Base-by-base conservation (phyloP, 1,139 yeast genomes). In the Blastobotrys niveus region DNA sequence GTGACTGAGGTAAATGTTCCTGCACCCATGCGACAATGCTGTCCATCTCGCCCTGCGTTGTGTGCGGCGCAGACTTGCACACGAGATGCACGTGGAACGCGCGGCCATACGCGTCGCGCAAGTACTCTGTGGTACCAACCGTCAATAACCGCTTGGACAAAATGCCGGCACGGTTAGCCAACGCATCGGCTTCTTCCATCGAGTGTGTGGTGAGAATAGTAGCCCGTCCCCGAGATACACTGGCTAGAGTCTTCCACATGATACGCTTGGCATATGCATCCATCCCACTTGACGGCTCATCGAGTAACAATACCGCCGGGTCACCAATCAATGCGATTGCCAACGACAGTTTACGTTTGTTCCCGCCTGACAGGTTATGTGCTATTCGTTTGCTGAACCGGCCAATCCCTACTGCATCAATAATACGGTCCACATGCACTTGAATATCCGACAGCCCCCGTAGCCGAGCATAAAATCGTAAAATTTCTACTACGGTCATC, bases 301-400 rank as follows among this genome's bases (percentile, higher is more conserved):
- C 96, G 68, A 88, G 80, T 67, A 88, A 77, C 70, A 88, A 77
- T 64, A 88, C 89, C 47, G 80, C 77, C 0, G 94, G 93, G 73
- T 88, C 95, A 74, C 84, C 87, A 74, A 87, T 83, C 64, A 88
- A 91, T 61, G 96, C 96, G 74, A 95, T 83, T 55, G 95, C 96
- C 64, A 88, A 77, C 64, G 96, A 95, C 71, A 88, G 77, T 73
- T 88, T 88, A 87, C 91, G 84, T 77, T 87, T 86, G 89, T 95
- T 88, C 76, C 96, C 96, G 75, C 96, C 96, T 63, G 96, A 87
- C 60, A 88, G 77, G 57, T 63, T 60, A 42, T 55, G 52, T 2
- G 67, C 67, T 52, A 61, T 56, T 17, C 67, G 57, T 5, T 49
- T 48, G 12, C 59, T 42, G 54, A 65, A 65, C 26, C 63, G 48